phyloP scores from a whole-genome alignment of 306 rosid genomes.

The Arachis hypogaea region DNA sequence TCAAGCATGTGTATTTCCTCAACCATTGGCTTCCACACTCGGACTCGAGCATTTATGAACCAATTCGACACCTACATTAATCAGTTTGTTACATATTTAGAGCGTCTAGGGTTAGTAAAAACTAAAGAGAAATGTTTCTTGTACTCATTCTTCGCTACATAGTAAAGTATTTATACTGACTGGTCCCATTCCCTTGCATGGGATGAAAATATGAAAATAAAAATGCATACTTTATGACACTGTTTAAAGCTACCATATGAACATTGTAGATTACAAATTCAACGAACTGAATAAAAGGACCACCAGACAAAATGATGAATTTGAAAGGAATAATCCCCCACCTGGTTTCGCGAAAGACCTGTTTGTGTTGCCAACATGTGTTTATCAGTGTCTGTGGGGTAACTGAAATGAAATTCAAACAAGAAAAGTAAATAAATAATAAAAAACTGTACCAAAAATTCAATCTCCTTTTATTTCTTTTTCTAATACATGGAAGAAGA shows the following conservation, averaged over 20 bases:
- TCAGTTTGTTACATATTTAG: neutral
- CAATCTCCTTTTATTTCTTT: neutral
- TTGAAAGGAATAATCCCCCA: conserved; percentile 46
- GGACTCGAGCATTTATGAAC: conserved; percentile 91
- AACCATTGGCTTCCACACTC: conserved; percentile 99
- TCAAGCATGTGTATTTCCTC: conserved; percentile 95
- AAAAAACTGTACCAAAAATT: neutral
- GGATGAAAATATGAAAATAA: conserved; percentile 1
- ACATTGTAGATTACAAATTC: conserved; percentile 14
- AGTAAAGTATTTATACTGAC: neutral
- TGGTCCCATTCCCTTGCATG: neutral
- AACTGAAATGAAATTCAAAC: conserved; percentile 54
- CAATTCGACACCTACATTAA: conserved; percentile 82
- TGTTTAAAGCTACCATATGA: conserved; percentile 8
- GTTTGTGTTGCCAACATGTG: conserved; percentile 95
- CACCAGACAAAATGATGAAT: conserved; percentile 25
- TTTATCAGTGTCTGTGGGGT: conserved; percentile 97
- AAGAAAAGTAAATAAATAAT: neutral
- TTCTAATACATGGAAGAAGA: neutral
- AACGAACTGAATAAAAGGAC: conserved; percentile 27
- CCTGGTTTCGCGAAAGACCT: conserved; percentile 97
- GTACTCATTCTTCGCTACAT: no score
- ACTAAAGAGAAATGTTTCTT: no score
- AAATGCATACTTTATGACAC: neutral
- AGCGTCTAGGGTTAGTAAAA: no score